Conservation (phyloP, 2,329 filamentous ascomycete genomes). For the Hawksworthiomyces lignivorus region DNA sequence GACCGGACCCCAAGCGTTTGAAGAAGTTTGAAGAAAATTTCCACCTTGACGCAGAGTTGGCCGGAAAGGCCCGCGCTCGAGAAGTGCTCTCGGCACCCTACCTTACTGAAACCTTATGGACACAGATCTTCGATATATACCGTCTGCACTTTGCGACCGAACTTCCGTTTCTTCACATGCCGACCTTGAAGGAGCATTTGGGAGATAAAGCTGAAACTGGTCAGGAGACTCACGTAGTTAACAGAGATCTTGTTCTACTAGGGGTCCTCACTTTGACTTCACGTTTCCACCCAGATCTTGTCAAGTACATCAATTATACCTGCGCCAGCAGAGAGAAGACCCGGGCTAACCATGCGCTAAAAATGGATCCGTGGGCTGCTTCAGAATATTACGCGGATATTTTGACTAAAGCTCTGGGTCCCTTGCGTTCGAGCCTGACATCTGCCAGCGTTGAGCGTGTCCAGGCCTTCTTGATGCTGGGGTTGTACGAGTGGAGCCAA, state of each 20-base stretch:
- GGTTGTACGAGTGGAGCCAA: constrained; percentile 64
- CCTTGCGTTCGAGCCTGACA: constrained; percentile 38
- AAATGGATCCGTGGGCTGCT: constrained; percentile 44
- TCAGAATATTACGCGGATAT: constrained; percentile 59
- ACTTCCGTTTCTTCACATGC: constrained; percentile 62
- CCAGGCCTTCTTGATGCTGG: constrained; percentile 63
- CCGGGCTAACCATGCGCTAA: constrained; percentile 24
- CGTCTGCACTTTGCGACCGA: constrained; percentile 65
- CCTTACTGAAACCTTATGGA: constrained; percentile 59
- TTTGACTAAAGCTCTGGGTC: constrained; percentile 43
- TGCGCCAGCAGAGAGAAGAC: constrained; percentile 25
- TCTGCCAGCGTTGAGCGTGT: constrained; percentile 53
- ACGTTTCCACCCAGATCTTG: constrained; percentile 56
- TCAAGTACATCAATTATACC: constrained; percentile 42
- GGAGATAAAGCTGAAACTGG: constrained; percentile 31
- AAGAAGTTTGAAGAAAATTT: constrained; percentile 36
- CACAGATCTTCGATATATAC: constrained; percentile 61
- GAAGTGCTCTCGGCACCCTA: constrained; percentile 56
- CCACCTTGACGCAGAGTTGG: constrained; percentile 29
- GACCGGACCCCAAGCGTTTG: constrained; percentile 42
- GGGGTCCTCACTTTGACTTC: constrained; percentile 63
- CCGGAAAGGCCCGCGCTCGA: constrained; percentile 33
- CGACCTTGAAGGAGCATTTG: constrained; percentile 50
- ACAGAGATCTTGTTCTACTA: constrained; percentile 51
- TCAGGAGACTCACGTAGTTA: constrained; percentile 19